phyloP scores from a whole-genome alignment of 352 stramenopile genomes.

The Aphanomyces astaci region DNA sequence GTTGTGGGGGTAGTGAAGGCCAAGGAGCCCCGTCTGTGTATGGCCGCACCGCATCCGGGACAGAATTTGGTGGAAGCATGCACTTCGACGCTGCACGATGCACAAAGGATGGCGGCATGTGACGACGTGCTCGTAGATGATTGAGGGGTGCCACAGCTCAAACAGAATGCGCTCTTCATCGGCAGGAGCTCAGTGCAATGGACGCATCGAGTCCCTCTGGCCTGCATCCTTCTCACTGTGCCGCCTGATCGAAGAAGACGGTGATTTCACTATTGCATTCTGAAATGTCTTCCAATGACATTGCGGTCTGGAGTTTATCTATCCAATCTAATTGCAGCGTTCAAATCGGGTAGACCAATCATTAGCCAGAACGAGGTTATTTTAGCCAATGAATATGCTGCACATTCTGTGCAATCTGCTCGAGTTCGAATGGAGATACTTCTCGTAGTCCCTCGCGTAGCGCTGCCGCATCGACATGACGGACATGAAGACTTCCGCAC shows the following conservation, averaged over 20 bases:
- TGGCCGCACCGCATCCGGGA: neutral
- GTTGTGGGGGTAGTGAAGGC: neutral
- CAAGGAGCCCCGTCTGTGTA: too few relatives aligned
- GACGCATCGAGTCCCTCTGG: neutral
- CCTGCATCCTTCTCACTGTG: neutral
- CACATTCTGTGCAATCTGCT: neutral
- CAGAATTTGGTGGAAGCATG: neutral
- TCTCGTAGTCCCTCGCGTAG: neutral
- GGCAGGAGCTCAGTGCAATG: neutral
- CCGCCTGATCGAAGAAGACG: too few relatives aligned
- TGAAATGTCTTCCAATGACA: neutral
- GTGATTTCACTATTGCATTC: too few relatives aligned
- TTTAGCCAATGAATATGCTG: neutral
- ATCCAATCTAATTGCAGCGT: neutral
- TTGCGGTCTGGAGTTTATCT: neutral
- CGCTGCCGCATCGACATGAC: neutral
- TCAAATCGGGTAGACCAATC: neutral
- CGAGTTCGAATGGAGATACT: conserved; percentile 15
- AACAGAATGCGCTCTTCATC: conserved; percentile 2
- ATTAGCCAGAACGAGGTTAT: neutral
- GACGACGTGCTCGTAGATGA: neutral
- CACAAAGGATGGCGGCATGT: neutral
- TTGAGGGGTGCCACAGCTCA: conserved; percentile 6
- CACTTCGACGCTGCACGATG: neutral
- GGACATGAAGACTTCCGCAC: neutral